These are phyloP conservation scores for Claviceps sp. DNA, from an alignment of 2,329 filamentous ascomycete species.

Conservation along the genomic window DNA sequence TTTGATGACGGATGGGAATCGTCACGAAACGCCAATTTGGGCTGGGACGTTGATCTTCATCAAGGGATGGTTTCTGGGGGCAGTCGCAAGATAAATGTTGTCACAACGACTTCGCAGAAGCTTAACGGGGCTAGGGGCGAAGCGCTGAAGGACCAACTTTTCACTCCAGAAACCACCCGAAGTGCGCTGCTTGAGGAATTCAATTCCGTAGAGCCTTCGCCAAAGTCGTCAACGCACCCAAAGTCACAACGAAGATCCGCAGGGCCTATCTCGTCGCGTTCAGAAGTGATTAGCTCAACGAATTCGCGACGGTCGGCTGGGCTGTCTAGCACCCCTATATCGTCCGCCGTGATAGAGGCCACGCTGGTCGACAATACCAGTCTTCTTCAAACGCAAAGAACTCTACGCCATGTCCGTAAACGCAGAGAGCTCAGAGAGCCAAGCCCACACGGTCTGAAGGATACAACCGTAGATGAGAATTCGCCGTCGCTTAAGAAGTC, in stretches of 20 bases:
- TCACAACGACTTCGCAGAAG: not conserved
- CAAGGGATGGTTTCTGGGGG: constrained; percentile 39
- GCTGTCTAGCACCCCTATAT: constrained; percentile 39
- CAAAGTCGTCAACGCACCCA: constrained; percentile 21
- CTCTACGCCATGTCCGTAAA: constrained; percentile 48
- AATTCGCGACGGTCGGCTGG: constrained; percentile 37
- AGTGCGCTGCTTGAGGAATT: constrained; percentile 32
- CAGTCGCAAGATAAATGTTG: constrained; percentile 23
- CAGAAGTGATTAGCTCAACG: constrained; percentile 26
- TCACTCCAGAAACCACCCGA: constrained; percentile 35
- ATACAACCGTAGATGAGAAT: constrained; percentile 5
- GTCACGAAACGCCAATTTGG: constrained; percentile 33
- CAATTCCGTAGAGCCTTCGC: constrained; percentile 21
- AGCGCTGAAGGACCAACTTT: constrained; percentile 32
- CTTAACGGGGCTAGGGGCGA: constrained; percentile 7
- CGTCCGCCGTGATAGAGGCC: constrained; percentile 45
- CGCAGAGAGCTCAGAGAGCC: constrained; percentile 36
- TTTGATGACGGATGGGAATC: constrained; percentile 48
- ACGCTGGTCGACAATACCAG: constrained; percentile 36
- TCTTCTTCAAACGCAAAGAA: constrained; percentile 32
- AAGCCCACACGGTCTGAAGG: constrained; percentile 7
- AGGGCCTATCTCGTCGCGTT: constrained; percentile 20
- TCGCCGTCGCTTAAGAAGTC: constrained; percentile 13
- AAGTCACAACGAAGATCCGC: constrained; percentile 8
- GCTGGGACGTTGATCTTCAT: constrained; percentile 39